Percentiles rank a stretch among this genome's conserved stretches.
phyloP scores from a whole-genome alignment of 2,329 filamentous ascomycete genomes.

The Trichoderma sp. region DNA sequence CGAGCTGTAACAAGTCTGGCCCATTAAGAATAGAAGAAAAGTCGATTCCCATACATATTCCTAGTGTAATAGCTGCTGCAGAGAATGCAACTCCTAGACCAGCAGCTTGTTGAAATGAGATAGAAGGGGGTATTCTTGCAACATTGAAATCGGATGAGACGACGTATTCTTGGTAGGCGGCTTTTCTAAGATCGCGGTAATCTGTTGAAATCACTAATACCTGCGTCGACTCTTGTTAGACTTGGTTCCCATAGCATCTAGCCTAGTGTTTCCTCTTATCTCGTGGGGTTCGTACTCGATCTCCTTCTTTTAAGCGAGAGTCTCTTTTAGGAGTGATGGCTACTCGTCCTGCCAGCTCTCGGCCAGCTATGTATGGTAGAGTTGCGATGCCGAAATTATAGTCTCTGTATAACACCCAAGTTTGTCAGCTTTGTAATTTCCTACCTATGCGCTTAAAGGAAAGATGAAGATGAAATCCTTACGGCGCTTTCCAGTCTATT shows the following conservation, averaged over 20 bases:
- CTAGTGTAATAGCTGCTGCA: constrained; percentile 67
- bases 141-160: constrained; percentile 68
- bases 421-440: not conserved
- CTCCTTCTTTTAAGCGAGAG: constrained; percentile 59
- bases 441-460: not conserved
- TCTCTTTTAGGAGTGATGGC: constrained; percentile 46
- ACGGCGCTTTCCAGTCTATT: constrained; percentile 77
- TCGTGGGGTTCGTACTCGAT: constrained; percentile 47
- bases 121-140: constrained; percentile 60
- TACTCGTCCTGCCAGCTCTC: constrained; percentile 70
- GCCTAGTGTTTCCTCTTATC: not conserved
- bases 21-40: constrained; percentile 58
- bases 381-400: constrained; percentile 71
- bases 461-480: constrained; percentile 38
- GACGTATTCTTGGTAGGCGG: constrained; percentile 71
- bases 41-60: constrained; percentile 70
- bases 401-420: constrained; percentile 51
- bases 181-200: constrained; percentile 73
- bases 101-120: constrained; percentile 60
- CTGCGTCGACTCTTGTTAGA: constrained; percentile 32
- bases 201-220: constrained; percentile 72
- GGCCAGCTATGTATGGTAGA: constrained; percentile 69
- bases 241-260: not conserved
- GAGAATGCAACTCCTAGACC: constrained; percentile 73
- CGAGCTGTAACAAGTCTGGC: constrained; percentile 60